phyloP scores from a whole-genome alignment of 2,329 filamentous ascomycete species.

The Juglanconis oblonga region DNA sequence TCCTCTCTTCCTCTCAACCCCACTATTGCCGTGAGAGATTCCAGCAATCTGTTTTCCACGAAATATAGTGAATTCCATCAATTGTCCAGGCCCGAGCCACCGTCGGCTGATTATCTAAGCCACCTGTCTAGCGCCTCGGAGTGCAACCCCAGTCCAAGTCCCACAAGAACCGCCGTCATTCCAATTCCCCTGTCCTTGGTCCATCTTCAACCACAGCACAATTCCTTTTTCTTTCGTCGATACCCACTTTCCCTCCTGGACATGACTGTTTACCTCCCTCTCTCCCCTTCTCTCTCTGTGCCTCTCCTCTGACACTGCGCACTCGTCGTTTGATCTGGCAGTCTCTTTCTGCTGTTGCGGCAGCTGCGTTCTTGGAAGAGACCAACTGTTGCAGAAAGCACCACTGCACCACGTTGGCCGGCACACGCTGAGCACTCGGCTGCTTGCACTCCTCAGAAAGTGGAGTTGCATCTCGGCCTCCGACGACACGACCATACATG shows the following conservation, averaged over 20 bases:
- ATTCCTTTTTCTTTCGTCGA: background rate
- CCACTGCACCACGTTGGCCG: background rate
- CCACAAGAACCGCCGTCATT: conserved; percentile 4
- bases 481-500: background rate
- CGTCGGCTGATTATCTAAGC: background rate
- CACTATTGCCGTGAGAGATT: too few species aligned
- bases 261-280: background rate
- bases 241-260: conserved; percentile 1
- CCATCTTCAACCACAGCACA: conserved; percentile 1
- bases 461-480: background rate
- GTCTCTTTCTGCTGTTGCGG: background rate
- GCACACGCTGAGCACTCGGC: background rate
- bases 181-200: conserved; percentile 1
- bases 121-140: background rate
- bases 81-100: too few species aligned
- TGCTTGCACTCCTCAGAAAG: background rate
- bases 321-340: background rate
- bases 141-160: background rate
- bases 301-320: background rate
- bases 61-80: too few species aligned
- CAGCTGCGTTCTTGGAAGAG: background rate
- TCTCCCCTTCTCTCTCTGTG: background rate
- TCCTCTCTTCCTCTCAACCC: too few species aligned
- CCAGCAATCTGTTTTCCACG: too few species aligned
- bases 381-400: too few species aligned